A percentile compares a stretch with the other conserved stretches of the same genome.
phyloP scores from a whole-genome alignment of 768 basidiomycete species.

The Wakefieldia striispora region DNA sequence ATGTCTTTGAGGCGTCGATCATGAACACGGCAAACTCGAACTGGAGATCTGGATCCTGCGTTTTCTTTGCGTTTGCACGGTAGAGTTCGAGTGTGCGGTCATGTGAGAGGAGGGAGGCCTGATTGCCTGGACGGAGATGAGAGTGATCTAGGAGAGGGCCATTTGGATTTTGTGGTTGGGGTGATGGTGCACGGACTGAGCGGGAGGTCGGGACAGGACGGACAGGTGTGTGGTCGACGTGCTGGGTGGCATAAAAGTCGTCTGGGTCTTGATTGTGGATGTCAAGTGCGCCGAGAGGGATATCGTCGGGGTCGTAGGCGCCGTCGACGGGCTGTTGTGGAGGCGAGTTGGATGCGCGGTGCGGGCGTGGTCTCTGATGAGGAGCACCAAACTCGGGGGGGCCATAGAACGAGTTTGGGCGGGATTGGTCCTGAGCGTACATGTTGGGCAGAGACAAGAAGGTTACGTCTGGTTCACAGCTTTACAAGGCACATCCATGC shows the following conservation, averaged over 20 bases:
- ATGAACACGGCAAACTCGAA: constrained; percentile 99
- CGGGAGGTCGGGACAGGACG: constrained; percentile 45
- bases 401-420: constrained; percentile 35
- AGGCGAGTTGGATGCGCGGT: constrained; percentile 22
- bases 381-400: constrained; percentile 21
- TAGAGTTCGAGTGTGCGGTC: constrained; percentile 97
- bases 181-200: constrained; percentile 66
- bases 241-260: constrained; percentile 36
- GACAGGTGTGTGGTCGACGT: constrained; percentile 25
- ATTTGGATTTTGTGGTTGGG: constrained; percentile 35
- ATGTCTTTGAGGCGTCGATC: constrained; percentile 93
- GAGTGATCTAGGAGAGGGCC: constrained; percentile 85
- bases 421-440: constrained; percentile 34
- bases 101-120: constrained; percentile 90
- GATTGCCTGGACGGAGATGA: constrained; percentile 88
- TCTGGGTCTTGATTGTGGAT: constrained; percentile 38
- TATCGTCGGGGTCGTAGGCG: constrained; percentile 40
- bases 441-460: constrained; percentile 23
- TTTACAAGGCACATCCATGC: constrained; percentile 36
- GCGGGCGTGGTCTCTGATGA: constrained; percentile 5
- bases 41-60: constrained; percentile 94
- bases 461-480: constrained; percentile 13
- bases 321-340: constrained; percentile 31
- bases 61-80: constrained; percentile 97
- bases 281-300: constrained; percentile 31